Evolutionary conservation across 129 eudicot genomes (phyloP).

Genomic region (Lonicera japonica): DNA sequence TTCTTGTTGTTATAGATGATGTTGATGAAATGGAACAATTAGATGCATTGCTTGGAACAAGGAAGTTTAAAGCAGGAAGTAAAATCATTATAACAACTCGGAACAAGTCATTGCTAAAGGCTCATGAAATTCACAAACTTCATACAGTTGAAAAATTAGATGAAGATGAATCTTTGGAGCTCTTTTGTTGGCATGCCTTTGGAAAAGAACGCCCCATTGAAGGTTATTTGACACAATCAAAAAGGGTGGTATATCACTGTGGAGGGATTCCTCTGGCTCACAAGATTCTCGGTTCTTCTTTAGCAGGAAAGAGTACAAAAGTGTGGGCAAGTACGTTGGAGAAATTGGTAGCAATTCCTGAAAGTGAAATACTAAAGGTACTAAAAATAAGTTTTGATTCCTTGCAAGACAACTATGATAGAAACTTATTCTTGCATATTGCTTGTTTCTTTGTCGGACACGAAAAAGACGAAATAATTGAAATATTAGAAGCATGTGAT

Average conservation of each 20-base stretch:
- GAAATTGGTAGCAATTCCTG: constrained; percentile 7
- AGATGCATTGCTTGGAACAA: constrained; percentile 16
- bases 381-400: constrained; percentile 16
- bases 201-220: background rate
- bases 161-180: constrained; percentile 21
- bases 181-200: constrained; percentile 38
- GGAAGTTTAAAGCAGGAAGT: constrained; percentile 20
- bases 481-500: constrained; percentile 18
- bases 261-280: constrained; percentile 34
- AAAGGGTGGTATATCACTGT: constrained; percentile 2
- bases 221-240: constrained; percentile 12
- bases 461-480: constrained; percentile 9
- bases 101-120: background rate
- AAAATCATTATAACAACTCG: constrained; percentile 32
- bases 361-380: background rate
- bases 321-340: constrained; percentile 18
- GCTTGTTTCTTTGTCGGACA: constrained; percentile 29
- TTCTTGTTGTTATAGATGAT: constrained; percentile 33
- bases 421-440: constrained; percentile 29
- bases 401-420: constrained; percentile 11
- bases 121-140: background rate
- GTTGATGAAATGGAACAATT: constrained; percentile 14
- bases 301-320: background rate
- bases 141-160: constrained; percentile 9
- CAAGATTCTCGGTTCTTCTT: constrained; percentile 23